Conservation (phyloP, 139 green algal genomes). For the Auxenochlorella protothecoides region DNA sequence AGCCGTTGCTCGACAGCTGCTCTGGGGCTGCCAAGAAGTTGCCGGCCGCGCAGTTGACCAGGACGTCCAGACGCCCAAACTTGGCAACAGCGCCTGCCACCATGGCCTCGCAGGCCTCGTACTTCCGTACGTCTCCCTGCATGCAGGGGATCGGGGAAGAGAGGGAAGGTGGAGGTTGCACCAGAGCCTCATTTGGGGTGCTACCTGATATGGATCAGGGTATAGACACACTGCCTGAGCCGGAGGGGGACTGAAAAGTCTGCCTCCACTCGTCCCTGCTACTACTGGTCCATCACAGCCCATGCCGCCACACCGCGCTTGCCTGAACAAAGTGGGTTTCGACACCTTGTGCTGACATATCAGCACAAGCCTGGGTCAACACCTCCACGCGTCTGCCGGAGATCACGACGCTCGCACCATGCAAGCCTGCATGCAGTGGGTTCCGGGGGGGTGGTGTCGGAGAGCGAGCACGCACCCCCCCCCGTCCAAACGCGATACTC, state of each 20-base stretch:
- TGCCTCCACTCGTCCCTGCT: too few species aligned
- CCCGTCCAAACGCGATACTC: too few species aligned
- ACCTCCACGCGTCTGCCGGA: slow-evolving; percentile 63
- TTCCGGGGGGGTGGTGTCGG: too few species aligned
- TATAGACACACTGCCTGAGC: too few species aligned
- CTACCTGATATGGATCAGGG: too few species aligned
- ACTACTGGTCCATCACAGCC: too few species aligned
- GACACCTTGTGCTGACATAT: slow-evolving; percentile 46
- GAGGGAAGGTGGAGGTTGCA: neutral
- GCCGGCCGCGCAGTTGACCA: slow-evolving; percentile 89
- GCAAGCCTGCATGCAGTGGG: slow-evolving; percentile 46
- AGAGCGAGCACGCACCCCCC: too few species aligned
- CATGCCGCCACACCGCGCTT: neutral
- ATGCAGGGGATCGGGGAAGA: slow-evolving; percentile 4
- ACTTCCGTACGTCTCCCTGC: slow-evolving; percentile 77
- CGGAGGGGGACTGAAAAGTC: too few species aligned
- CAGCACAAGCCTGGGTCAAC: slow-evolving; percentile 37
- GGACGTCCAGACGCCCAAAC: slow-evolving; percentile 67
- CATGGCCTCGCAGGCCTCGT: slow-evolving; percentile 54
- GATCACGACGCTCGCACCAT: slow-evolving; percentile 67
- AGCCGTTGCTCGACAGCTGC: slow-evolving; percentile 77
- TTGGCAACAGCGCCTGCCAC: slow-evolving; percentile 20
- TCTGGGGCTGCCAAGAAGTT: slow-evolving; percentile 73
- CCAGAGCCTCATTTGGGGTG: too few species aligned
- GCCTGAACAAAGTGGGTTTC: slow-evolving; percentile 32